A percentile compares a stretch with the other conserved stretches of the same genome.
Evolutionary conservation across 768 basidiomycete species (phyloP).

Genomic region (Suillus spraguei): DNA sequence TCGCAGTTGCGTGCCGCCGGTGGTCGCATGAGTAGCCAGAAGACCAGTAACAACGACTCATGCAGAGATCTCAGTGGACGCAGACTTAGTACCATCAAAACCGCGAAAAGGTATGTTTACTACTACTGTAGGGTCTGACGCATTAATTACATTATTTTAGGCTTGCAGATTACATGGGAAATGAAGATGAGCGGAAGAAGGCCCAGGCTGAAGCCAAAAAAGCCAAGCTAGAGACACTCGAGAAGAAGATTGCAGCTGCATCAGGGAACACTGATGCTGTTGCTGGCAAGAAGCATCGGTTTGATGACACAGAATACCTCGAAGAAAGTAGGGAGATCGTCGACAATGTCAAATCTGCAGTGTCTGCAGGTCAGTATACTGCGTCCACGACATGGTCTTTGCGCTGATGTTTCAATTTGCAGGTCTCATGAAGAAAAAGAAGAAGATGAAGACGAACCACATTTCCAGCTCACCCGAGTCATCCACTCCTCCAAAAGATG

Average conservation of each 20-base stretch:
- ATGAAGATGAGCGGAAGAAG: constrained; percentile 78
- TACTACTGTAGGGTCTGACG: not conserved
- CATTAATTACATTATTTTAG: constrained; percentile 38
- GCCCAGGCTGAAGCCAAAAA: constrained; percentile 77
- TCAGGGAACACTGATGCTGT: constrained; percentile 46
- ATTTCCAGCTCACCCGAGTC: constrained; percentile 21
- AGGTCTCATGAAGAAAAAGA: constrained; percentile 78
- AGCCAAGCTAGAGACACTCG: constrained; percentile 82
- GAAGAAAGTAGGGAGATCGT: constrained; percentile 91
- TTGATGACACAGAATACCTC: constrained; percentile 91
- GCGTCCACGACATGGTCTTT: not conserved
- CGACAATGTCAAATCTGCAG: constrained; percentile 89
- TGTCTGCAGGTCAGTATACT: constrained; percentile 66
- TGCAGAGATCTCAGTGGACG: constrained; percentile 92
- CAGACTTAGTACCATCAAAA: constrained; percentile 91
- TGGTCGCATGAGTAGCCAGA: constrained; percentile 95
- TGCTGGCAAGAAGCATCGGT: constrained; percentile 81
- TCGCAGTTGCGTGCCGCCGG: constrained; percentile 96
- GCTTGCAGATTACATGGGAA: constrained; percentile 83
- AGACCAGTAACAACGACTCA: constrained; percentile 93
- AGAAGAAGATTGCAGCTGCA: constrained; percentile 62
- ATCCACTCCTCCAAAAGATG: constrained; percentile 22
- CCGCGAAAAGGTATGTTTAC: constrained; percentile 83
- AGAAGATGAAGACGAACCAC: constrained; percentile 57
- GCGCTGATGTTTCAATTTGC: constrained; percentile 24